Evolutionary conservation across 2,329 filamentous ascomycete species (phyloP).

Genomic region (Daldinia eschscholtzii): DNA sequence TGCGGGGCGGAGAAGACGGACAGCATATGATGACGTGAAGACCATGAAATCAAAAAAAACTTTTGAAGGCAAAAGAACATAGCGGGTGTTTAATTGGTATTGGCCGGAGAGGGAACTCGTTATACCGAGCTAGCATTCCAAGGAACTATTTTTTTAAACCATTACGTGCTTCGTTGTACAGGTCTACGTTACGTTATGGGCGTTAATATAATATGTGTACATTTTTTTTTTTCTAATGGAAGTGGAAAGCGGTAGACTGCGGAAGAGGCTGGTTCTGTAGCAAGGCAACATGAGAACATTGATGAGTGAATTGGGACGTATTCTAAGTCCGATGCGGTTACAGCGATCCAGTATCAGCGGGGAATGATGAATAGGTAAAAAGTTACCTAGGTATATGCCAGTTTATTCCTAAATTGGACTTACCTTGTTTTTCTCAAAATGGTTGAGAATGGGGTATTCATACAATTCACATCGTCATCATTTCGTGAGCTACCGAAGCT

Average conservation of each 20-base stretch:
- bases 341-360: conserved; percentile 7
- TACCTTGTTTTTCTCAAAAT: conserved; percentile 12
- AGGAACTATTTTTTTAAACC: conserved; percentile 20
- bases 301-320: not conserved
- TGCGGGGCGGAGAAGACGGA: conserved; percentile 86
- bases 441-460: conserved; percentile 10
- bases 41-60: conserved; percentile 26
- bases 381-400: conserved; percentile 7
- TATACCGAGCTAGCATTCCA: conserved; percentile 34
- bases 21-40: conserved; percentile 57
- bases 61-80: conserved; percentile 32
- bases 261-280: conserved; percentile 14
- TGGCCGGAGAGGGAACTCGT: conserved; percentile 26
- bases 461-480: conserved; percentile 35
- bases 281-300: conserved; percentile 13
- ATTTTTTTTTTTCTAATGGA: conserved; percentile 20
- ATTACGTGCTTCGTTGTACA: conserved; percentile 31
- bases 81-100: conserved; percentile 41
- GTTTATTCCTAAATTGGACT: conserved; percentile 8
- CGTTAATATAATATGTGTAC: conserved; percentile 40
- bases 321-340: conserved; percentile 14
- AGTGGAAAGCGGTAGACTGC: not conserved
- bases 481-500: conserved; percentile 29
- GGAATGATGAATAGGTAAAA: conserved; percentile 15
- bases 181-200: conserved; percentile 23